A percentile compares a stretch with the other conserved stretches of the same genome.
phyloP scores from a whole-genome alignment of 73 alveolate species.

The Urostyla sp. region DNA sequence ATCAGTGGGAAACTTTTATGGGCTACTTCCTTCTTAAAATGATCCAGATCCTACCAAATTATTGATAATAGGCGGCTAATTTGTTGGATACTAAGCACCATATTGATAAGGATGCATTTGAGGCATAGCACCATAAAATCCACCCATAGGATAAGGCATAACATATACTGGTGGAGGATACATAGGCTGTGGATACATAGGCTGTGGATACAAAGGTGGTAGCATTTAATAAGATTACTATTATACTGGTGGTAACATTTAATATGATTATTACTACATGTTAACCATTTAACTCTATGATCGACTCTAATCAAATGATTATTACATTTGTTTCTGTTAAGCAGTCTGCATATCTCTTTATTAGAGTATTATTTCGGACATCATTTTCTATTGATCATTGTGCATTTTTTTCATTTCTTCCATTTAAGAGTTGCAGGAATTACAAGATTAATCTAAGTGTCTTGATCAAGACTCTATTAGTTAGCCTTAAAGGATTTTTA shows the following conservation, averaged over 20 bases:
- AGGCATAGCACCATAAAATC: too few relatives aligned
- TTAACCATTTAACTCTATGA: background rate
- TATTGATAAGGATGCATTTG: too few relatives aligned
- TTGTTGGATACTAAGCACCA: too few relatives aligned
- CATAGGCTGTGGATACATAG: background rate
- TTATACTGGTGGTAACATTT: background rate
- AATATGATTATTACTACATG: too few relatives aligned
- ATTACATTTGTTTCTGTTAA: too few relatives aligned
- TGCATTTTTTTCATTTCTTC: constrained; percentile 1
- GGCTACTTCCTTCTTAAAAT: background rate
- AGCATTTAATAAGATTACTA: background rate
- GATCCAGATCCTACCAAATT: background rate
- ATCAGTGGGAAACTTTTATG: background rate
- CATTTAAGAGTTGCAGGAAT: background rate
- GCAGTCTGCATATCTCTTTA: background rate
- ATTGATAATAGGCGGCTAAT: too few relatives aligned
- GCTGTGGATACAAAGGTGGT: background rate
- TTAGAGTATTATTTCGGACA: background rate
- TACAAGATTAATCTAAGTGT: background rate
- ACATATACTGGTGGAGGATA: background rate
- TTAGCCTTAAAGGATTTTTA: background rate
- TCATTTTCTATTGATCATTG: constrained; percentile 13
- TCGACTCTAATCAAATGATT: background rate
- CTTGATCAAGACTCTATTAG: background rate
- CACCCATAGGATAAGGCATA: too few relatives aligned